Evolutionary conservation across 768 basidiomycete species (phyloP).

Genomic region (Serpula lacrymans): DNA sequence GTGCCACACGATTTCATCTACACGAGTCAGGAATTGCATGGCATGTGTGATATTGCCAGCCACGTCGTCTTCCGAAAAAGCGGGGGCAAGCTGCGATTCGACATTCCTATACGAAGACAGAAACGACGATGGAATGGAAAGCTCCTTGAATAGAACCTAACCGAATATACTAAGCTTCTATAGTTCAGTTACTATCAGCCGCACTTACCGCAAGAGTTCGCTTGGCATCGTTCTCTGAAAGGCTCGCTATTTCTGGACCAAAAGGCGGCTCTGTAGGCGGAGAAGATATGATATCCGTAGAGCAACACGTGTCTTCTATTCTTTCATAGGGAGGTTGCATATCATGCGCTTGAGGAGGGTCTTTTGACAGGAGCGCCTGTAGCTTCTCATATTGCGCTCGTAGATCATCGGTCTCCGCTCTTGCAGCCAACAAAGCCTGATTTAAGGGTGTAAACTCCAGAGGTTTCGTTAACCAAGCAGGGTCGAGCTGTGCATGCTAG

Average conservation of each 20-base stretch:
- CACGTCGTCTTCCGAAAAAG: too few species aligned
- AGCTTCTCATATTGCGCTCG: slow-evolving; percentile 25
- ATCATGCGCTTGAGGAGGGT: slow-evolving; percentile 2
- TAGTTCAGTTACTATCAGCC: background rate
- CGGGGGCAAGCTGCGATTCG: too few species aligned
- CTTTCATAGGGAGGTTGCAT: background rate
- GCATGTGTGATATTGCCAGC: slow-evolving; percentile 21
- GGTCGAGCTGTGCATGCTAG: background rate
- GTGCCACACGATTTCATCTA: slow-evolving; percentile 28
- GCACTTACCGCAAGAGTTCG: slow-evolving; percentile 16
- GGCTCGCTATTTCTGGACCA: slow-evolving; percentile 12
- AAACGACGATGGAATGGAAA: background rate
- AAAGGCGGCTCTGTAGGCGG: too few species aligned
- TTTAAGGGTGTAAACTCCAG: slow-evolving; percentile 25
- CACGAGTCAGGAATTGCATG: slow-evolving; percentile 19
- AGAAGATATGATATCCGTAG: slow-evolving; percentile 4
- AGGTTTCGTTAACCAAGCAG: slow-evolving; percentile 2
- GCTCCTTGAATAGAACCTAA: background rate
- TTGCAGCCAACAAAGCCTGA: slow-evolving; percentile 17
- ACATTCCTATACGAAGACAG: background rate
- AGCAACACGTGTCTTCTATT: background rate
- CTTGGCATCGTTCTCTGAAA: slow-evolving; percentile 24
- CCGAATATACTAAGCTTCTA: background rate
- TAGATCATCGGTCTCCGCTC: slow-evolving; percentile 21
- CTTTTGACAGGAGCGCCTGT: slow-evolving; percentile 12